phyloP scores from a whole-genome alignment of 139 green algal genomes.

The Dunaliella primolecta region DNA sequence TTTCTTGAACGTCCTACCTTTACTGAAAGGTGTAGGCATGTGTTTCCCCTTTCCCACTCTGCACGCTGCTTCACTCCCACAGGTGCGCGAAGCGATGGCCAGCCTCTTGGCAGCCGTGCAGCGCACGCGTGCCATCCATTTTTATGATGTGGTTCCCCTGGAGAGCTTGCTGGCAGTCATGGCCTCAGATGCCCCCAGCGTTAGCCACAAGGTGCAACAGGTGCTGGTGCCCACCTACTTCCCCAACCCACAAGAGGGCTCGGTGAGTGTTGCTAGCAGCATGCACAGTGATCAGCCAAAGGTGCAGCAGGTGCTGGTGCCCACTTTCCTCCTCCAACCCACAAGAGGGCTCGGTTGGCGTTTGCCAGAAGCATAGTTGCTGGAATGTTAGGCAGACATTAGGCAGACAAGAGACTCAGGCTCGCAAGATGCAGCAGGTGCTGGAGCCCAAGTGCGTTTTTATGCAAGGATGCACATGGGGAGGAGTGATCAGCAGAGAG shows the following conservation, averaged over 20 bases:
- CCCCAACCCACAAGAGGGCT: conserved; percentile 46
- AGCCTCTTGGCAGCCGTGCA: conserved; percentile 58
- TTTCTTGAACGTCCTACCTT: too few species aligned
- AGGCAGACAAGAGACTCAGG: too few species aligned
- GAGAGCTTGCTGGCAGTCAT: conserved; percentile 60
- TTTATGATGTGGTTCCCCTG: conserved; percentile 61
- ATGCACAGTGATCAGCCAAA: too few species aligned
- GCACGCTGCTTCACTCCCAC: neutral
- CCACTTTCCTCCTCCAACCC: conserved; percentile 60
- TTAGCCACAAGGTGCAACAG: conserved; percentile 42
- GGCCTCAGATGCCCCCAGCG: conserved; percentile 25
- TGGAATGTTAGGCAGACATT: too few species aligned
- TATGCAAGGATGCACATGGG: neutral
- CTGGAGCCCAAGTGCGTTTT: conserved; percentile 49
- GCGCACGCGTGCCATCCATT: conserved; percentile 46
- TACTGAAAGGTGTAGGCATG: too few species aligned
- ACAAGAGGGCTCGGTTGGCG: conserved; percentile 47
- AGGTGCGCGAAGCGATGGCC: conserved; percentile 56
- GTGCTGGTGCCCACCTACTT: conserved; percentile 71
- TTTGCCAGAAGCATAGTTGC: neutral
- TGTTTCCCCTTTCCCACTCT: neutral
- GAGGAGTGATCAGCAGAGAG: neutral
- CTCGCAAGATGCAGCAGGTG: conserved; percentile 48
- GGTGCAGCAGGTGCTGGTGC: conserved; percentile 63
- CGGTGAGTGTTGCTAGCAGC: conserved; percentile 32